phyloP scores from a whole-genome alignment of 2,329 filamentous ascomycete species.

The Aspergillus candidus region DNA sequence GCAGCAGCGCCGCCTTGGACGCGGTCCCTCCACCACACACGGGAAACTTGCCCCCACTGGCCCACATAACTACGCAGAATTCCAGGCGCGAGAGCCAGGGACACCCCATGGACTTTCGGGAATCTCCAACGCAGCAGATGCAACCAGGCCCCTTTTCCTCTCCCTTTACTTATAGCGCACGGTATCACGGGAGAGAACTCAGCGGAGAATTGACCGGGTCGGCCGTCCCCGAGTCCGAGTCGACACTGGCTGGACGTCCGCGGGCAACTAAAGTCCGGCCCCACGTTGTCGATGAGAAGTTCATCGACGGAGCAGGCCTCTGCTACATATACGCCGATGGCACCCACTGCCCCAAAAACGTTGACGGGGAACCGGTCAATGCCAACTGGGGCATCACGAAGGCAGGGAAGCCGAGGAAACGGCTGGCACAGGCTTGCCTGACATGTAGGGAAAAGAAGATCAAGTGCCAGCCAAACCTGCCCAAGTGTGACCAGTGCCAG shows the following conservation, averaged over 20 bases:
- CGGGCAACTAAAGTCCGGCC: constrained; percentile 18
- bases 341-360: constrained; percentile 71
- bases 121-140: not conserved
- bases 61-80: constrained; percentile 24
- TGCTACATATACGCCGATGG: constrained; percentile 86
- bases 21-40: constrained; percentile 15
- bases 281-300: constrained; percentile 37
- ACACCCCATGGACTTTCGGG: constrained; percentile 5
- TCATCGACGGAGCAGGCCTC: constrained; percentile 66
- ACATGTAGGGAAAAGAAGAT: constrained; percentile 97
- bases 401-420: constrained; percentile 85
- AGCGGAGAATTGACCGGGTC: constrained; percentile 3
- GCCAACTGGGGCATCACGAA: constrained; percentile 92
- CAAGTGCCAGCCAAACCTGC: constrained; percentile 85
- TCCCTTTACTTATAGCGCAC: constrained; percentile 12
- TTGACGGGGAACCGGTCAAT: constrained; percentile 82
- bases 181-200: constrained; percentile 11
- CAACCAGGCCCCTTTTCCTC: constrained; percentile 16
- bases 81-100: constrained; percentile 15
- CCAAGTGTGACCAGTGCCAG: constrained; percentile 84
- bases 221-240: not conserved
- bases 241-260: constrained; percentile 2
- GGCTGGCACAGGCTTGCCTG: constrained; percentile 84
- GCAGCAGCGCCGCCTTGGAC: constrained; percentile 15
- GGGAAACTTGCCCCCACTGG: constrained; percentile 25